phyloP scores from a whole-genome alignment of 257 asterid species.

The Datura wrightii region DNA sequence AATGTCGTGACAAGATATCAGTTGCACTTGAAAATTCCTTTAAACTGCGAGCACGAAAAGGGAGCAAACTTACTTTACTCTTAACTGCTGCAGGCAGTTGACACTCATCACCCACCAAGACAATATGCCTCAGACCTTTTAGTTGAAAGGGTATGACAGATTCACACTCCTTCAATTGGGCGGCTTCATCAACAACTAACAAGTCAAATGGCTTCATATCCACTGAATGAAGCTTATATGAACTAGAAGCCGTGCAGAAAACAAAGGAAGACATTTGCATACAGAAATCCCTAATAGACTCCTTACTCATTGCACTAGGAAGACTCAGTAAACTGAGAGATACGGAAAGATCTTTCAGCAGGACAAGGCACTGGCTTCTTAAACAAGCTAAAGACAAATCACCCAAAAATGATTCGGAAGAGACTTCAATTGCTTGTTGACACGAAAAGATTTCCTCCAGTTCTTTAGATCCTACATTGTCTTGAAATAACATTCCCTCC shows the following conservation, averaged over 20 bases:
- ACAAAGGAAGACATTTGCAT: constrained; percentile 22
- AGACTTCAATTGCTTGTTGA: neutral
- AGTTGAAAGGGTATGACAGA: constrained; percentile 36
- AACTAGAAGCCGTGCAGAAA: constrained; percentile 35
- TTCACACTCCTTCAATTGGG: constrained; percentile 38
- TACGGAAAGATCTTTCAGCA: neutral
- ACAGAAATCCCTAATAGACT: constrained; percentile 13
- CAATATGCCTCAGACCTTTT: constrained; percentile 12
- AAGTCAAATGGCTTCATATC: constrained; percentile 32
- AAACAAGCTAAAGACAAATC: neutral
- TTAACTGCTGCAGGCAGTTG: constrained; percentile 34
- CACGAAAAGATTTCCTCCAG: neutral
- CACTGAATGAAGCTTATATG: constrained; percentile 29
- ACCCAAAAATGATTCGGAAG: neutral
- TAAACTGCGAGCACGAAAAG: neutral
- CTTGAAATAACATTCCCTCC: constrained; percentile 22
- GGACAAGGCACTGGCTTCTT: constrained; percentile 26
- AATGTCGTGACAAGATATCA: neutral
- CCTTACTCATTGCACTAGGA: constrained; percentile 21
- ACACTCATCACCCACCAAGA: constrained; percentile 39
- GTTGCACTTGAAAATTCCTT: neutral
- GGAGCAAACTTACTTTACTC: constrained; percentile 29
- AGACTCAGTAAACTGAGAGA: constrained; percentile 1
- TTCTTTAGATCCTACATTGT: constrained; percentile 11
- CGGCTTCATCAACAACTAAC: constrained; percentile 34